Percentiles rank a stretch among this genome's conserved stretches.
Evolutionary conservation across 2,329 filamentous ascomycete species (phyloP).

Genomic region (Aureobasidium namibiae): DNA sequence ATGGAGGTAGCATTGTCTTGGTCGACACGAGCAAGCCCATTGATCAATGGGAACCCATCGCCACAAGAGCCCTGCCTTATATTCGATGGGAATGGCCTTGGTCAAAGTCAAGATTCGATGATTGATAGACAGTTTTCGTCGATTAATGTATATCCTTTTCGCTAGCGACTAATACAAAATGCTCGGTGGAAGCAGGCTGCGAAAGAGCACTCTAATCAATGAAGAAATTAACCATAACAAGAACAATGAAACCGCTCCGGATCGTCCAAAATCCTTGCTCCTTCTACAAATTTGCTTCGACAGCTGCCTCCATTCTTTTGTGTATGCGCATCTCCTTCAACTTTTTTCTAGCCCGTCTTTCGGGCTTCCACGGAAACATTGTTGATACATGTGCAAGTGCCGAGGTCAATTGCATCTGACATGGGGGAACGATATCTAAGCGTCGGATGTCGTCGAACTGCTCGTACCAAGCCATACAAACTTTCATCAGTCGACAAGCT

Average conservation of each 20-base stretch:
- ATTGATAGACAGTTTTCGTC: too few relatives aligned
- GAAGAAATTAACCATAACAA: constrained; percentile 6
- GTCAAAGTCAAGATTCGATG: constrained; percentile 3
- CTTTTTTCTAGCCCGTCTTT: too few relatives aligned
- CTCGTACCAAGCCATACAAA: not conserved
- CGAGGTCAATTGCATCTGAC: not conserved
- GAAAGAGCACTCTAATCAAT: constrained; percentile 10
- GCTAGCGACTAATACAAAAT: not conserved
- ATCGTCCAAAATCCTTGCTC: not conserved
- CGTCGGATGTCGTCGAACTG: not conserved
- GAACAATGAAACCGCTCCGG: constrained; percentile 8
- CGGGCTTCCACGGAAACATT: not conserved
- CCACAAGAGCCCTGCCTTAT: constrained; percentile 21
- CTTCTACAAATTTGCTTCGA: not conserved
- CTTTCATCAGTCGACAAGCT: constrained; percentile 14
- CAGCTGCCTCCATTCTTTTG: not conserved
- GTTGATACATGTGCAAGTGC: not conserved
- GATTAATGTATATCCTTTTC: constrained; percentile 2
- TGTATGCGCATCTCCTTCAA: not conserved
- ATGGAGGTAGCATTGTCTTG: constrained; percentile 31
- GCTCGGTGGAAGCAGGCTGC: not conserved
- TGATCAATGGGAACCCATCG: constrained; percentile 30
- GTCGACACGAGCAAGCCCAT: constrained; percentile 32
- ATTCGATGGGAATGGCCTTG: constrained; percentile 14
- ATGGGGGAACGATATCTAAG: not conserved